These are phyloP conservation scores for Lasiodiplodia gonubiensis DNA, from an alignment of 2,329 filamentous ascomycete species.

Conservation along the genomic window DNA sequence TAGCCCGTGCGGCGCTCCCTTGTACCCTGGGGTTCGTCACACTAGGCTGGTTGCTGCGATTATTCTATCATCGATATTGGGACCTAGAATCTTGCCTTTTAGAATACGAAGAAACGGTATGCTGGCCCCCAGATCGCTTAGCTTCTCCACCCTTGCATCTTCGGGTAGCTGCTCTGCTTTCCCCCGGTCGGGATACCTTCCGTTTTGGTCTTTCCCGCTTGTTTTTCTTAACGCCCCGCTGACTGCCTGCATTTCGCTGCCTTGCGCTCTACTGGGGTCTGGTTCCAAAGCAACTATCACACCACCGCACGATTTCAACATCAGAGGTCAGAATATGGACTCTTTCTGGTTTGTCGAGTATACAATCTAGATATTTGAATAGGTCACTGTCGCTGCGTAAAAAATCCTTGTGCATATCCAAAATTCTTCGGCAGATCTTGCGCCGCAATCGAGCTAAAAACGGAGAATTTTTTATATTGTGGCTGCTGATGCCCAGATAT, in stretches of 20 bases:
- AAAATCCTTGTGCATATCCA: neutral
- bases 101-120: neutral
- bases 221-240: neutral
- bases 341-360: neutral
- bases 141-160: neutral
- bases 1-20: no score
- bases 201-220: neutral
- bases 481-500: slow-evolving; percentile 5
- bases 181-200: neutral
- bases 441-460: neutral
- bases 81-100: neutral
- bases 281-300: neutral
- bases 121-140: neutral
- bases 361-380: neutral
- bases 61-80: no score
- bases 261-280: neutral
- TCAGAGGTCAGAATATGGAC: neutral
- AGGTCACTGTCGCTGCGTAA: neutral
- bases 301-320: neutral
- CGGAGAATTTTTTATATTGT: slow-evolving; percentile 1
- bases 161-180: neutral
- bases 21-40: no score
- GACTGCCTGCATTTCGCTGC: neutral
- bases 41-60: no score
- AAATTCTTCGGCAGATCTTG: neutral